Evolutionary conservation across 352 stramenopile species (phyloP), one percentile per base, ranked within the genome.

Genomic region (Pythium rishiriense): DNA sequence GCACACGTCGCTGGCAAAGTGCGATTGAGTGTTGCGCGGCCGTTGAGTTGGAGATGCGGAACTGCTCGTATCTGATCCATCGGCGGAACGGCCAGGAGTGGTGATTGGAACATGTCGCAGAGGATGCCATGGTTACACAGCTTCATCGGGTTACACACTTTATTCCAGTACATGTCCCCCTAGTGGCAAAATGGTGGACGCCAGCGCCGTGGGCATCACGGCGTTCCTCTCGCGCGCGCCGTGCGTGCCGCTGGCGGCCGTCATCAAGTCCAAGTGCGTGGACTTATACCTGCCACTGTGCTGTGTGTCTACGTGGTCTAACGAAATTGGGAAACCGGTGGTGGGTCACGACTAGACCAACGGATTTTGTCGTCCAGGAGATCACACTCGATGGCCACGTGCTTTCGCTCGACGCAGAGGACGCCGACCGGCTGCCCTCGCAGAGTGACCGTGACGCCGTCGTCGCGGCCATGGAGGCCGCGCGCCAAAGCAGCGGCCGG

Each of bases 291-390:
- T 12, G 33, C 33, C 11, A 39, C 7, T 6, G 33, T 14, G 33
- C 33, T 39, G 33, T 15, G 33, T 11, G n/a, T 12, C 33, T 39
- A 39, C 11, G 10, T 3, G 33, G 10, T 39, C 33, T 39, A 39
- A 39, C 33, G 33, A 10, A 39, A n/a, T n/a, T n/a, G n/a, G n/a
- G n/a, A n/a, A n/a, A n/a, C n/a, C n/a, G n/a, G n/a, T n/a, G n/a
- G n/a, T n/a, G n/a, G n/a, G n/a, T n/a, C n/a, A n/a, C n/a, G n/a
- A n/a, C n/a, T n/a, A n/a, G n/a, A n/a, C n/a, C n/a, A n/a, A n/a
- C n/a, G 43, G 85, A 94, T 53, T 94, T 94, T 58, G 55, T 87
- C 19, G 85, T 94, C 41, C 80, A 69, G 45, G 85, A 94, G 67
- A 87, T 92, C 64, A 76, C 70, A 55, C 42, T 62, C 8, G 50